phyloP scores from a whole-genome alignment of 257 asterid species.

The Capsicum chinense region DNA sequence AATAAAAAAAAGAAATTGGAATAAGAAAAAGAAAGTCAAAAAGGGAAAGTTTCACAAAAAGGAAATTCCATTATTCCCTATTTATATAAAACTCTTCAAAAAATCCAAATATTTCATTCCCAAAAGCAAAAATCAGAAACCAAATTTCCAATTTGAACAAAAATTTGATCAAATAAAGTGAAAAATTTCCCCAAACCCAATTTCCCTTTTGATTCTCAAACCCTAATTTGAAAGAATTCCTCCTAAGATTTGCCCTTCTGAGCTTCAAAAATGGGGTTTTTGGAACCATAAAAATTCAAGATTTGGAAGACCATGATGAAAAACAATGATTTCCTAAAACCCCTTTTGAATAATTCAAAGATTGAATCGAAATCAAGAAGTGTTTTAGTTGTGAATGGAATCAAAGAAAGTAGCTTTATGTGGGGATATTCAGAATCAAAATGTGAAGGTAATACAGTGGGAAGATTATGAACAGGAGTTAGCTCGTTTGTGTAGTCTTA shows the following conservation, averaged over 20 bases:
- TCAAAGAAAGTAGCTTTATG: slow-evolving; percentile 15
- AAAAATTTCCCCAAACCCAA: not conserved
- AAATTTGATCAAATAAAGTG: slow-evolving; percentile 2
- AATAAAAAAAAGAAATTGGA: not conserved
- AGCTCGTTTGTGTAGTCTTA: too few relatives aligned
- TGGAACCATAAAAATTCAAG: not conserved
- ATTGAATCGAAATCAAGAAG: not conserved
- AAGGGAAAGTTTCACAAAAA: not conserved
- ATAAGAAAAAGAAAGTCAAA: not conserved
- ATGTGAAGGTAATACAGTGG: too few relatives aligned
- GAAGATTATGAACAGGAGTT: too few relatives aligned
- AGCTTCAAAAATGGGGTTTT: slow-evolving; percentile 10
- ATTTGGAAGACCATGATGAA: slow-evolving; percentile 22
- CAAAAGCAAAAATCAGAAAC: not conserved
- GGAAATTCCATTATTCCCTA: not conserved
- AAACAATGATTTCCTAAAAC: slow-evolving; percentile 19
- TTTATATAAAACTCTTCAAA: too few relatives aligned
- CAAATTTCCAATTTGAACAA: not conserved
- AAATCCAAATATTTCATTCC: not conserved
- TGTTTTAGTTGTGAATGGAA: slow-evolving; percentile 30
- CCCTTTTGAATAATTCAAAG: slow-evolving; percentile 11
- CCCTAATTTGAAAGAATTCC: slow-evolving; percentile 18
- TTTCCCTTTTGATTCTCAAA: not conserved
- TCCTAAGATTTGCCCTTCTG: not conserved
- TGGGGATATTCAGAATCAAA: slow-evolving; percentile 21